Conservation (phyloP, 23 red algal species). For the Chondrus crispus region DNA sequence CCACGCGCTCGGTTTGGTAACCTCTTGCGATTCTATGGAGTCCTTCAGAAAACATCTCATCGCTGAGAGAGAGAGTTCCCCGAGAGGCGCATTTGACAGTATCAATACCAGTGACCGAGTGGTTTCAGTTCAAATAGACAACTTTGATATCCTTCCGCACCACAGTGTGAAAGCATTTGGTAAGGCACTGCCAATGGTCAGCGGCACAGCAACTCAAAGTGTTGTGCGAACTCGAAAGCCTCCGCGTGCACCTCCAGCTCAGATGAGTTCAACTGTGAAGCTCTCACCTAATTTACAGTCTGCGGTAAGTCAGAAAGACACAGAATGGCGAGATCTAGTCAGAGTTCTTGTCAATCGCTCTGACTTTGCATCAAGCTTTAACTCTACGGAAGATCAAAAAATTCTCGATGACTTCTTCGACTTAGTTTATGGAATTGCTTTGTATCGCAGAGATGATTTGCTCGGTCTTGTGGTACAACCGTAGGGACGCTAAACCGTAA, state of each 20-base stretch:
- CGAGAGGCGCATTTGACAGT: neutral
- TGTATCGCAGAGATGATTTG: neutral
- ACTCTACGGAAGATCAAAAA: neutral
- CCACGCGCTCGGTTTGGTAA: neutral
- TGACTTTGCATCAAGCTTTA: neutral
- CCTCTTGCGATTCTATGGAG: neutral
- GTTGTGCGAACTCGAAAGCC: neutral
- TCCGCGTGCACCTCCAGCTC: neutral
- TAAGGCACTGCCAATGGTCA: neutral
- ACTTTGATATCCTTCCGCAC: neutral
- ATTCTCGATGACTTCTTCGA: constrained; percentile 11
- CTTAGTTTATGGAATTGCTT: neutral
- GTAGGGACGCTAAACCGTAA: too few species aligned
- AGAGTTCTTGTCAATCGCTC: neutral
- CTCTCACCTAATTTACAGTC: neutral
- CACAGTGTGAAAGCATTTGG: neutral
- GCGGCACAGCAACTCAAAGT: neutral
- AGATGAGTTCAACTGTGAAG: neutral
- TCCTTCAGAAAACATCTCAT: neutral
- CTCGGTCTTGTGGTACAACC: too few species aligned
- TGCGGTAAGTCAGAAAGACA: neutral
- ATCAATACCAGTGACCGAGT: neutral
- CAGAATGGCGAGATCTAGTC: neutral
- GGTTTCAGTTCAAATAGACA: neutral
- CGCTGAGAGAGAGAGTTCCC: neutral